phyloP scores from a whole-genome alignment of 768 basidiomycete species.

The Galerina marginata region DNA sequence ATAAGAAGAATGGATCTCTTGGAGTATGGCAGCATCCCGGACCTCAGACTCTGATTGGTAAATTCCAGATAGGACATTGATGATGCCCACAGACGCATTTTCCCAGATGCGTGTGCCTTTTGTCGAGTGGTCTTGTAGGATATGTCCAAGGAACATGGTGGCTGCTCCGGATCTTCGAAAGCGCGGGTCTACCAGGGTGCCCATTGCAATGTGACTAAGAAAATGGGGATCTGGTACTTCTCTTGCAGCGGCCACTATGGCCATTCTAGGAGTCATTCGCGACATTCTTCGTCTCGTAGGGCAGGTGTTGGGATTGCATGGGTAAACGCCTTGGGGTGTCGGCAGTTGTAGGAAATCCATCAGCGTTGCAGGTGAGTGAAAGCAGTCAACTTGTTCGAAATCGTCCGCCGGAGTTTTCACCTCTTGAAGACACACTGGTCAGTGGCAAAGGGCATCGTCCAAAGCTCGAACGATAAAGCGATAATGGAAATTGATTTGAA shows the following conservation, averaged over 20 bases:
- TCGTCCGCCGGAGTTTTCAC: no score
- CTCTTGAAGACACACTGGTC: no score
- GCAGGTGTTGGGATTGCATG: background rate
- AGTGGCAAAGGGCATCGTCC: no score
- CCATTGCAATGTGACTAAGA: conserved; percentile 1
- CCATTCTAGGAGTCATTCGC: conserved; percentile 1
- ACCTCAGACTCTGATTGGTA: background rate
- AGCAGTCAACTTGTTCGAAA: no score
- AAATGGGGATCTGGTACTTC: conserved; percentile 4
- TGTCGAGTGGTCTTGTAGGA: conserved; percentile 1
- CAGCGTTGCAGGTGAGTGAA: no score
- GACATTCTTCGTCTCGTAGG: background rate
- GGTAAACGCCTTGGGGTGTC: background rate
- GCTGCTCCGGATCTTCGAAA: conserved; percentile 1
- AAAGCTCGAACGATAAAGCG: no score
- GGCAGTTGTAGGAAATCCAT: no score
- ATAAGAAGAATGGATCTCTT: background rate
- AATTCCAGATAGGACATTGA: conserved; percentile 1
- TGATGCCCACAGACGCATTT: background rate
- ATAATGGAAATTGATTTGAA: no score
- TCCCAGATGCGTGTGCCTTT: conserved; percentile 1
- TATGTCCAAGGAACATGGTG: background rate
- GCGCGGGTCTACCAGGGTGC: background rate
- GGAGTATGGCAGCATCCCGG: conserved; percentile 4
- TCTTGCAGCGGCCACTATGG: background rate